Evolutionary conservation across 805 yeast genomes (phyloP).

Genomic region (Starmerella sp.): DNA sequence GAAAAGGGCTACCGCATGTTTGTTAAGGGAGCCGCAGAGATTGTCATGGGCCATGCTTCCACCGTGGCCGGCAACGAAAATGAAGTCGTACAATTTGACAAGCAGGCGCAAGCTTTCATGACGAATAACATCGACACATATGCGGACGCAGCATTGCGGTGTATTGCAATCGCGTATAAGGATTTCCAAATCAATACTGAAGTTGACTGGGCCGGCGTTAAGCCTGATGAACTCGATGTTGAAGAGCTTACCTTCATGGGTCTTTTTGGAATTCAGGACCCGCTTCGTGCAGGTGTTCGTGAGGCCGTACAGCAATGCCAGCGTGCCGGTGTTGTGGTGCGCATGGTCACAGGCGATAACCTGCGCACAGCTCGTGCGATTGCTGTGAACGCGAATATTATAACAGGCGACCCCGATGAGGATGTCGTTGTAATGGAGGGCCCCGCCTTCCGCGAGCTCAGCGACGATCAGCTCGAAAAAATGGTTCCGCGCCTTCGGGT

Average conservation of each 20-base stretch:
- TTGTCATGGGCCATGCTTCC: slow-evolving; percentile 54
- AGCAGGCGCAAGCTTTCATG: slow-evolving; percentile 28
- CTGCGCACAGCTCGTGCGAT: slow-evolving; percentile 84
- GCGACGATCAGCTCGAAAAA: slow-evolving; percentile 42
- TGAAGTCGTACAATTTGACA: slow-evolving; percentile 13
- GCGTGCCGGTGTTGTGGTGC: slow-evolving; percentile 83
- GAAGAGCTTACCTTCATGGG: slow-evolving; percentile 46
- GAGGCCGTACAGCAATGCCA: slow-evolving; percentile 79
- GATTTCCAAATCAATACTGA: slow-evolving; percentile 36
- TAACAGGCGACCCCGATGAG: slow-evolving; percentile 37
- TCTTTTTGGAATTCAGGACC: slow-evolving; percentile 90
- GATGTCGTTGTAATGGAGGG: slow-evolving; percentile 78
- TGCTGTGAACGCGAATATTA: slow-evolving; percentile 73
- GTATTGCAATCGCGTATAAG: slow-evolving; percentile 75
- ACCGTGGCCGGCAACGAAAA: slow-evolving; percentile 7
- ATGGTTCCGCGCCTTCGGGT: slow-evolving; percentile 71
- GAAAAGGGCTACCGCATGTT: slow-evolving; percentile 45
- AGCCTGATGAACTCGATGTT: slow-evolving; percentile 21
- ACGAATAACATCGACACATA: slow-evolving; percentile 40
- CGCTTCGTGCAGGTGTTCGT: slow-evolving; percentile 80
- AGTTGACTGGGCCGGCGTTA: slow-evolving; percentile 12
- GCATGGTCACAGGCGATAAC: slow-evolving; percentile 99
- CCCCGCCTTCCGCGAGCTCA: slow-evolving; percentile 66
- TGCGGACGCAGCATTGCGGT: slow-evolving; percentile 74
- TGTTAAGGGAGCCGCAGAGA: slow-evolving; percentile 92